Evolutionary conservation across 257 asterid genomes (phyloP), one percentile per base, ranked within the genome.

Genomic region (Gardenia jasminoides): DNA sequence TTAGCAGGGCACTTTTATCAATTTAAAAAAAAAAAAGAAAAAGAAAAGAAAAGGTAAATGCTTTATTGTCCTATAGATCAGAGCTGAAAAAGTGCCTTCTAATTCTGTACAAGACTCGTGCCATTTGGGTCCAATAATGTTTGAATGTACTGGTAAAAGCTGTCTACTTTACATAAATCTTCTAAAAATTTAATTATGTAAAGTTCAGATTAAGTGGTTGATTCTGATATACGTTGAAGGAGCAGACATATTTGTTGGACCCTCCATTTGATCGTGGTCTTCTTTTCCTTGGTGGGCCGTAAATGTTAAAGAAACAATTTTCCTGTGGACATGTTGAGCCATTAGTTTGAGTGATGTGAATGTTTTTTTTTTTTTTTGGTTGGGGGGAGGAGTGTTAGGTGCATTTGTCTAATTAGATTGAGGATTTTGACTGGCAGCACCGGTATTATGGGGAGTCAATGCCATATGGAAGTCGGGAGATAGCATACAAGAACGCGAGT

Each of bases 381-480:
- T 36, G 41, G 41, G 41, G 41, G 41, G 41, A 5, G 41, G 41
- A 5, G 41, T 3, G 41, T 36, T 65, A 1, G 69, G 69, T 52
- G 28, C 26, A 33, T 48, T 67, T 28, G 28, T 68, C 47, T 76
- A 22, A 56, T 43, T 33, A 28, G 68, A 22, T 75, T 74, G 74
- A 46, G 15, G 44, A 72, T 13, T 68, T 88, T 82, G 84, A 28
- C 59, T 84, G 81, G 85, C 98, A 95, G 99, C 99, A 92, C 83
- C 88, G 98, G 75, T 94, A 94, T 82, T 94, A 94, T 84, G 98
- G 99, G 67, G 96, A 89, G 70, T 94, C 99, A 15, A 90, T 91
- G 93, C 98, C 98, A 0, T 91, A 85, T 76, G 96, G 99, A 47
- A 87, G 93, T 79, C 28, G 15, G 44, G 93, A 93, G 30, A 96